phyloP scores from a whole-genome alignment of 306 rosid genomes.

The Carpinus fangiana region DNA sequence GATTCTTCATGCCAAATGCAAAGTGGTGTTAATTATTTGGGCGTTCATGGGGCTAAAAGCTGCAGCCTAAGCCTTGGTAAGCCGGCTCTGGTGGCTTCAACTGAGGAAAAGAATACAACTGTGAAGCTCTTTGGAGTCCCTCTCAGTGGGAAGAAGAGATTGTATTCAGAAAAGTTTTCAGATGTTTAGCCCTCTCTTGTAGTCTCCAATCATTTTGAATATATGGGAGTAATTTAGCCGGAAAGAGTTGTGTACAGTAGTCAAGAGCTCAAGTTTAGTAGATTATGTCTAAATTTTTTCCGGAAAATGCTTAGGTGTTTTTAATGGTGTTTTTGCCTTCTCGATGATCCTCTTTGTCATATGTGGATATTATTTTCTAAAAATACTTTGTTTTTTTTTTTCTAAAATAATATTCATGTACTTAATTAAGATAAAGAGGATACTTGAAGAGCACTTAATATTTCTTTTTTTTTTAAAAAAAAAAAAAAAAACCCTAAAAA shows the following conservation, averaged over 20 bases:
- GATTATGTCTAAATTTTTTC: too few species aligned
- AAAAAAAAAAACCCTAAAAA: too few species aligned
- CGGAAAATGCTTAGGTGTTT: too few species aligned
- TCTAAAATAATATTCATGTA: too few species aligned
- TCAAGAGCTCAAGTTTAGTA: too few species aligned
- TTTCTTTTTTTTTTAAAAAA: too few species aligned
- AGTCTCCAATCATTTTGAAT: slow-evolving; percentile 19
- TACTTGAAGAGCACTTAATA: too few species aligned
- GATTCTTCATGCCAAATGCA: slow-evolving; percentile 36
- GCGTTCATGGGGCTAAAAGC: slow-evolving; percentile 16
- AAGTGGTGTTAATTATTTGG: background rate
- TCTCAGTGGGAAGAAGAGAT: slow-evolving; percentile 57
- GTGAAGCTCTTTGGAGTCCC: slow-evolving; percentile 70
- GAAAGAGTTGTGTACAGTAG: slow-evolving; percentile 28
- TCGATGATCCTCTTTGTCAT: too few species aligned
- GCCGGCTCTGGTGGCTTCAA: slow-evolving; percentile 23
- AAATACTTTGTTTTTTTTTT: too few species aligned
- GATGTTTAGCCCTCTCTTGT: background rate
- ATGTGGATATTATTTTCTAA: too few species aligned
- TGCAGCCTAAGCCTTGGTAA: slow-evolving; percentile 8
- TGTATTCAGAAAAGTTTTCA: slow-evolving; percentile 37
- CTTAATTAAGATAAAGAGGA: too few species aligned
- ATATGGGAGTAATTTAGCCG: slow-evolving; percentile 10
- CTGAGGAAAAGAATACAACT: slow-evolving; percentile 26
- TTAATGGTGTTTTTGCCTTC: too few species aligned